Percentiles rank a stretch among this genome's conserved stretches.
These are phyloP conservation scores for Talaromyces adpressus DNA, from an alignment of 495 filamentous ascomycete species.

Conservation along the genomic window DNA sequence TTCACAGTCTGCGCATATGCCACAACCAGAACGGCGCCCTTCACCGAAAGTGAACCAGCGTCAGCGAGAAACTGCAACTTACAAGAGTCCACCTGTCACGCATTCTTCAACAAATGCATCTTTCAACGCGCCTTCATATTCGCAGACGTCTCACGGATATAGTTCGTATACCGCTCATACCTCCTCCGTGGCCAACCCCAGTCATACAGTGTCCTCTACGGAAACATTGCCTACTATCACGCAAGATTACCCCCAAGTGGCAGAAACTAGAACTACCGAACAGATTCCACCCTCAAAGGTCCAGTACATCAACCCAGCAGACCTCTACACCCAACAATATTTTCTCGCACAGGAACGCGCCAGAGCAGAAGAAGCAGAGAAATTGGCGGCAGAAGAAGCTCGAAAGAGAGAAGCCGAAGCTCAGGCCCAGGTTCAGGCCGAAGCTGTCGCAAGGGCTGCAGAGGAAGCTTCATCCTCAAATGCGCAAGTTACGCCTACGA, in stretches of 20 bases:
- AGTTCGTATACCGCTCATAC: not conserved
- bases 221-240: not conserved
- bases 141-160: not conserved
- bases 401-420: conserved; percentile 8
- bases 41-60: not conserved
- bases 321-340: conserved; percentile 22
- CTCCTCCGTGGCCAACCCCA: not conserved
- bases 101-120: not conserved
- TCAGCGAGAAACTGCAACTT: not conserved
- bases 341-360: conserved; percentile 15
- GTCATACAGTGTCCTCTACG: not conserved
- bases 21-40: not conserved
- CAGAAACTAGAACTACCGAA: not conserved
- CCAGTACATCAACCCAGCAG: conserved; percentile 15
- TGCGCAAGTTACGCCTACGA: conserved; percentile 4
- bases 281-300: conserved; percentile 4
- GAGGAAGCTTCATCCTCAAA: not conserved
- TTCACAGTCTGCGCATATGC: not conserved
- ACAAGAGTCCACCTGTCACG: not conserved
- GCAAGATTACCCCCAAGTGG: not conserved
- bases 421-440: not conserved
- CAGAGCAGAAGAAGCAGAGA: conserved; percentile 13
- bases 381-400: not conserved
- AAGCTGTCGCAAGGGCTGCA: conserved; percentile 6
- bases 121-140: not conserved